phyloP scores from a whole-genome alignment of 106 monocot species.

The Gastrodia elata region DNA sequence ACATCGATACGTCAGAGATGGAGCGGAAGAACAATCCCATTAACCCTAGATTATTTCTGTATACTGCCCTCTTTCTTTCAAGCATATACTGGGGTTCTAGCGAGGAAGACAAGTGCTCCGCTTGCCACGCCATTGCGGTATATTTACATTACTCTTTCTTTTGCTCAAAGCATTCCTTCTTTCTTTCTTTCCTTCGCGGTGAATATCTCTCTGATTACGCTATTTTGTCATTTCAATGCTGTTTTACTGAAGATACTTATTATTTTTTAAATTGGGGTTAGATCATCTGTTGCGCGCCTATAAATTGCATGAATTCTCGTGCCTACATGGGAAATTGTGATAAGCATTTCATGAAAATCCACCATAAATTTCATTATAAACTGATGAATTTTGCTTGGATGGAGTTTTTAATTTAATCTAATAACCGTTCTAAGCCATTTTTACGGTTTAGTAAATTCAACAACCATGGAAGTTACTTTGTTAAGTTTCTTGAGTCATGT shows the following conservation, averaged over 20 bases:
- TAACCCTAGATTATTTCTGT: background rate
- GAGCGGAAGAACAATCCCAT: background rate
- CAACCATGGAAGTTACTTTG: background rate
- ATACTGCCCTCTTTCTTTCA: background rate
- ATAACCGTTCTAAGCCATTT: background rate
- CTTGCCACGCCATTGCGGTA: conserved; percentile 79
- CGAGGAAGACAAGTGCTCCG: conserved; percentile 72
- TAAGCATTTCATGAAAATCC: background rate
- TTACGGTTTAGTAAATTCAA: background rate
- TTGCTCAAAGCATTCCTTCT: background rate
- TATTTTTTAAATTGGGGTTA: background rate
- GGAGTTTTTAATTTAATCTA: background rate
- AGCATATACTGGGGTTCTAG: background rate
- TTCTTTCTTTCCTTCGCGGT: background rate
- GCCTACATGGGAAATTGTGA: too few relatives aligned
- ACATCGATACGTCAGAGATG: background rate
- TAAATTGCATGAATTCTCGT: too few relatives aligned
- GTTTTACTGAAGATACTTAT: background rate
- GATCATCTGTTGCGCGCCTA: background rate
- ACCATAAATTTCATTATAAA: background rate
- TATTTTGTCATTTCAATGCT: background rate
- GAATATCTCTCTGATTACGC: background rate
- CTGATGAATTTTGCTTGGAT: background rate
- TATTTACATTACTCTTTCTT: background rate
- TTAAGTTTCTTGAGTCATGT: background rate